Base-by-base conservation (phyloP, 2,329 filamentous ascomycete genomes). In the Colletotrichum lentis region DNA sequence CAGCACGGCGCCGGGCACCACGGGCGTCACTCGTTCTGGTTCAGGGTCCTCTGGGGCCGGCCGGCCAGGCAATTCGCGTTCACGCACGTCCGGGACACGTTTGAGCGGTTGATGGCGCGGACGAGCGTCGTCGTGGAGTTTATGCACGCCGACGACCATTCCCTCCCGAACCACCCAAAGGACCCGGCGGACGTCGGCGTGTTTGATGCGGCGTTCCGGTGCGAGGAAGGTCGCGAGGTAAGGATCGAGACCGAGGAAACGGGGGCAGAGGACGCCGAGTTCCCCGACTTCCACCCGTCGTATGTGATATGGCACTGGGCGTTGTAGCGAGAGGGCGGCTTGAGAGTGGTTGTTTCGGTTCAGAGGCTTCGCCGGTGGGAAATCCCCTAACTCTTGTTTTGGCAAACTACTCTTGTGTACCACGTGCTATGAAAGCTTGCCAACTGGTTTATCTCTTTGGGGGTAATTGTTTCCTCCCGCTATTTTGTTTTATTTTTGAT, bases 281-380 rank as follows among this genome's bases (percentile, higher is more conserved):
- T 65, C 39, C 62, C 66, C 12, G 39, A 54, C 35, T 69, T 65
- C 8, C 41, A 69, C 6, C 62, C 62, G 1, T 35, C 18, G 2
- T 52, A 16, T 61, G 62, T 69, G 3, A 22, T 69, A n/a, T 69
- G 66, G 66, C 66, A 69, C 31, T 69, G 66, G 65, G 31, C n/a
- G 14, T 12, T 68, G 20, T 0, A 16, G 24, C 16, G 66, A 69
- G 35, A 62, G 50, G 14, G 27, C 39, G 4, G 7, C 27, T 12
- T 22, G 20, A 60, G 20, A 60, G 0, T 35, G 1, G 7, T 31
- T 8, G 8, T 31, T 31, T 5, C 7, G 20, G 1, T 37, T 11
- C 27, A n/a, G 55, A 3, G 12, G 55, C 31, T 20, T 35, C 14
- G 5, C 16, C 2, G n/a, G 2, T 3, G n/a, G 2, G 20, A n/a